phyloP scores from a whole-genome alignment of 2,329 filamentous ascomycete species.

The Coniella lustricola region DNA sequence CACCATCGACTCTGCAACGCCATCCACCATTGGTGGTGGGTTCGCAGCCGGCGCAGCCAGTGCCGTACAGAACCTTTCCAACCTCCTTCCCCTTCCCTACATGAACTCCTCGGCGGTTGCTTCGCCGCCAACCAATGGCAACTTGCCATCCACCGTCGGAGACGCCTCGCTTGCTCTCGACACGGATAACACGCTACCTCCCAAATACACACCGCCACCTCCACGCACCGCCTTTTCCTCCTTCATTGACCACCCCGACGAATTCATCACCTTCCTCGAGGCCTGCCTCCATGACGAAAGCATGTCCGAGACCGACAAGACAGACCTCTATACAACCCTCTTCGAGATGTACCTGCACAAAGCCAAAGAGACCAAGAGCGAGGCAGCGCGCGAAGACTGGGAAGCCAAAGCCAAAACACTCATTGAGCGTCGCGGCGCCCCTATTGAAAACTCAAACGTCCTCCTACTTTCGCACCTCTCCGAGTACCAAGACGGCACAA shows the following conservation, averaged over 20 bases:
- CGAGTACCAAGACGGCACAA: constrained; percentile 82
- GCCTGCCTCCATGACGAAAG: constrained; percentile 69
- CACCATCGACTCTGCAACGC: constrained; percentile 29
- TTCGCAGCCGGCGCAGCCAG: constrained; percentile 57
- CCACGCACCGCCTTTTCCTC: constrained; percentile 90
- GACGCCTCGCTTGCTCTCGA: constrained; percentile 47
- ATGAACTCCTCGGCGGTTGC: constrained; percentile 60
- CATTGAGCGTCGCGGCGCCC: constrained; percentile 71
- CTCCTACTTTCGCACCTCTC: constrained; percentile 87
- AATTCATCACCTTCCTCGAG: constrained; percentile 90
- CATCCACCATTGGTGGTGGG: constrained; percentile 30
- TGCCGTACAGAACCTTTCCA: constrained; percentile 79
- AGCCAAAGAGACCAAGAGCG: constrained; percentile 66
- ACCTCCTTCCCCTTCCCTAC: constrained; percentile 76
- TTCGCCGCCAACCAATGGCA: constrained; percentile 44
- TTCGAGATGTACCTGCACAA: constrained; percentile 98
- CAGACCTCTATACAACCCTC: constrained; percentile 86
- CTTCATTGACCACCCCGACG: constrained; percentile 86
- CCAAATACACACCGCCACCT: constrained; percentile 69
- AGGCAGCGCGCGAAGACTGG: constrained; percentile 67
- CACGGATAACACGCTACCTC: constrained; percentile 36
- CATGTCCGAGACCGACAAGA: constrained; percentile 66
- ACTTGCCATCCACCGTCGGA: constrained; percentile 43
- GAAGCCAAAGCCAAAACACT: constrained; percentile 84
- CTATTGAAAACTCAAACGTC: constrained; percentile 92